Evolutionary conservation across 352 stramenopile genomes (phyloP).

Genomic region (Blastocystis sp.): DNA sequence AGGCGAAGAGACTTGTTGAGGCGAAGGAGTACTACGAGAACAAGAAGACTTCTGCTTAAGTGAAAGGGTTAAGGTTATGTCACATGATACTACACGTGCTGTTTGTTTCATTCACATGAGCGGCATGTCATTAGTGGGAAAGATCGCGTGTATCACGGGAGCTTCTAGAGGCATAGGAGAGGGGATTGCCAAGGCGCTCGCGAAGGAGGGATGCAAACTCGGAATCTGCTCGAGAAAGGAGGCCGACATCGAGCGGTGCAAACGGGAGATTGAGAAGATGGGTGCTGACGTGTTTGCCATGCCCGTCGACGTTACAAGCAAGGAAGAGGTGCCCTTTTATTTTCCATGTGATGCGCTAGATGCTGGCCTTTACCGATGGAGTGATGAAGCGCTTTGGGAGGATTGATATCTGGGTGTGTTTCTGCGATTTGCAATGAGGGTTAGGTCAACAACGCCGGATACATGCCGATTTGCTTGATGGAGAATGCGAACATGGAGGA

Average conservation of each 20-base stretch:
- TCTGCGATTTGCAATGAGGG: background rate
- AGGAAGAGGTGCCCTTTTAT: slow-evolving; percentile 35
- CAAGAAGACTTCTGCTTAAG: no score
- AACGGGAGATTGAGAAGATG: slow-evolving; percentile 42
- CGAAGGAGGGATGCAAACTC: slow-evolving; percentile 49
- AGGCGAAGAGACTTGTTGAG: no score
- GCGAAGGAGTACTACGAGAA: slow-evolving; percentile 1
- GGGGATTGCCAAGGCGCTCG: slow-evolving; percentile 6
- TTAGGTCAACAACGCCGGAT: slow-evolving; percentile 72
- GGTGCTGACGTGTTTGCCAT: slow-evolving; percentile 36
- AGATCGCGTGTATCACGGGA: slow-evolving; percentile 53
- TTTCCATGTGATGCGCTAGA: background rate
- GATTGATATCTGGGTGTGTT: slow-evolving; percentile 66
- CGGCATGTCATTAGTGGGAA: background rate
- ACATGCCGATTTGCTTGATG: slow-evolving; percentile 60
- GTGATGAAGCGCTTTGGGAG: slow-evolving; percentile 56
- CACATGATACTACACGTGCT: slow-evolving; percentile 28
- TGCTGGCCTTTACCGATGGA: slow-evolving; percentile 10
- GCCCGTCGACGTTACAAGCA: slow-evolving; percentile 54
- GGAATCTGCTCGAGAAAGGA: slow-evolving; percentile 73
- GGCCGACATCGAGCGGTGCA: slow-evolving; percentile 52
- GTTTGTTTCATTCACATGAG: slow-evolving; percentile 33
- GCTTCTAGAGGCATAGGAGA: slow-evolving; percentile 50
- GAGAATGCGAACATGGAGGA: slow-evolving; percentile 39
- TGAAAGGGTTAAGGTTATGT: slow-evolving; percentile 4